Percentiles rank a stretch among this genome's conserved stretches.
Evolutionary conservation across 345 rosid species (phyloP).

Genomic region (Salix purpurea): DNA sequence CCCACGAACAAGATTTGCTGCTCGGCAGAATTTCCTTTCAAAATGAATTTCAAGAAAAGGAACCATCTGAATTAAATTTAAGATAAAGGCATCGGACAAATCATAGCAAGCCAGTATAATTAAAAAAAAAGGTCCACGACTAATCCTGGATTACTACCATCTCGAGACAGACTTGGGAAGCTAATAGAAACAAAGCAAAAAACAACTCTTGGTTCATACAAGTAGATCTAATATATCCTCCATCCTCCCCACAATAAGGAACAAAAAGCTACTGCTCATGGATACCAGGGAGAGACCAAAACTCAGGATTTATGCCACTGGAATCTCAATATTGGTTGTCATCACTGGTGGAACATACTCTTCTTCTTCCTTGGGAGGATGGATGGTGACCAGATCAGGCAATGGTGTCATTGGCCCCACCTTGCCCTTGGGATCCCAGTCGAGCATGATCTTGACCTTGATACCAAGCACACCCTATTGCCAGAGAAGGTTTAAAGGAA

Average conservation of each 20-base stretch:
- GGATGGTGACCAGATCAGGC: slow-evolving; percentile 79
- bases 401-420: slow-evolving; percentile 68
- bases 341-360: slow-evolving; percentile 17
- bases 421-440: slow-evolving; percentile 87
- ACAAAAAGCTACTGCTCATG: background rate
- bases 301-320: slow-evolving; percentile 26
- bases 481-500: background rate
- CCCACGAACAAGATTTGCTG: background rate
- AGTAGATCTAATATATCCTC: background rate
- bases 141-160: background rate
- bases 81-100: background rate
- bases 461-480: slow-evolving; percentile 80
- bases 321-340: slow-evolving; percentile 35
- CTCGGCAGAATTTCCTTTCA: background rate
- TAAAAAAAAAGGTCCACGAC: background rate
- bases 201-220: background rate
- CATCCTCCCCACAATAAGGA: background rate
- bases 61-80: background rate
- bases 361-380: slow-evolving; percentile 72
- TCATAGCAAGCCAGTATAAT: background rate
- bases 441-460: slow-evolving; percentile 85
- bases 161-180: background rate
- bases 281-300: background rate
- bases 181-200: background rate
- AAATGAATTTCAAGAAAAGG: background rate